Evolutionary conservation across 306 rosid genomes (phyloP), one percentile per base, ranked within the genome.

Genomic region (Quillaja saponaria): DNA sequence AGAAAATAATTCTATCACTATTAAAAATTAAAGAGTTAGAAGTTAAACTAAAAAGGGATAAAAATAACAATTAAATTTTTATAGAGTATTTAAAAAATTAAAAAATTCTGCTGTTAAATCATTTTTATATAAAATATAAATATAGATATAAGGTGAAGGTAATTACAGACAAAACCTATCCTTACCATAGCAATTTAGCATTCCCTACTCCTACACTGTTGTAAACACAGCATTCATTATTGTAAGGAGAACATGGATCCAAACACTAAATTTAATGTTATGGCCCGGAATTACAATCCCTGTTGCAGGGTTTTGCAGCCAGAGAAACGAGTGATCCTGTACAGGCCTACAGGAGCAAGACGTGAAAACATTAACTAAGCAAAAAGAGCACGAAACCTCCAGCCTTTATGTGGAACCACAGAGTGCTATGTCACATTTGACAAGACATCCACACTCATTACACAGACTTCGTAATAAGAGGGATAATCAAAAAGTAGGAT

Each of bases 261-360:
- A 19, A 49, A 20, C 48, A 40, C 18, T 16, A 71, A 55, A 52
- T 50, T 73, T 12, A 78, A 67, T 72, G 55, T 0, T 8, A 66
- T 74, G 80, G 77, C 37, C 67, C 80, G 70, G 45, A 60, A 18
- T 21, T 44, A 8, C 14, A 25, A 25, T 25, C 31, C 31, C 4
- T 25, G 31, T 5, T 42, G n/a, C 0, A 25, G 35, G 55, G 35
- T 3, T 16, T 68, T 63, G 72, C 52, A 51, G 70, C 66, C 53
- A 56, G 31, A 42, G 52, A 17, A 17, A 16, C 19, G 49, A 45
- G 1, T 20, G 4, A 14, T 16, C 20, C 20, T 18, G 20, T 15
- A n/a, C 15, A 9, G 12, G 51, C 48, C 20, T 14, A 37, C 1
- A 63, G 49, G 69, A 73, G 58, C 17, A 64, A 57, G 73, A 73